Evolutionary conservation across 176 grass and related monocot species (phyloP).

Genomic region (Eragrostis curvula): DNA sequence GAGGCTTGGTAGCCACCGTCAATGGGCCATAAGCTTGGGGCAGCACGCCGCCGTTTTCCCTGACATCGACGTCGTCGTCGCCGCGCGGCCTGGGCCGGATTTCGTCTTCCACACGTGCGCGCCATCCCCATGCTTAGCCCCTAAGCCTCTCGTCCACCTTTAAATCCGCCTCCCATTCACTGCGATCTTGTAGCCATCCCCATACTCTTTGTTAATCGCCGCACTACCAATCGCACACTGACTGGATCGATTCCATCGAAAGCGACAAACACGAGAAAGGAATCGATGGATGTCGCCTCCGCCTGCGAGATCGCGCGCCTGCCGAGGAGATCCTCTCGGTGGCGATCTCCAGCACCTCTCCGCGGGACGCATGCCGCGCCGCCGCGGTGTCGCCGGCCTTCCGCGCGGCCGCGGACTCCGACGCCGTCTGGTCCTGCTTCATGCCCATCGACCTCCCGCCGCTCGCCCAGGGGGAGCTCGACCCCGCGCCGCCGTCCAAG

Average conservation of each 20-base stretch:
- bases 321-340: conserved; percentile 63
- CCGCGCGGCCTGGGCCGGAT: too few relatives aligned
- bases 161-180: too few relatives aligned
- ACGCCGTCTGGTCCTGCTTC: conserved; percentile 67
- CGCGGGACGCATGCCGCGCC: conserved; percentile 56
- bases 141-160: too few relatives aligned
- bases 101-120: too few relatives aligned
- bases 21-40: too few relatives aligned
- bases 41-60: too few relatives aligned
- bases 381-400: conserved; percentile 54
- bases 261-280: background rate
- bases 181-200: too few relatives aligned
- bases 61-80: too few relatives aligned
- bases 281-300: background rate
- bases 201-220: too few relatives aligned
- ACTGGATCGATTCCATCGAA: background rate
- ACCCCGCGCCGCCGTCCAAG: conserved; percentile 14
- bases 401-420: conserved; percentile 60
- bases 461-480: conserved; percentile 47
- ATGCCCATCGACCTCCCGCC: conserved; percentile 43
- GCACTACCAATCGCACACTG: background rate
- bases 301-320: conserved; percentile 38
- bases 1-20: too few relatives aligned
- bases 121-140: too few relatives aligned
- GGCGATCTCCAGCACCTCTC: conserved; percentile 47